These are phyloP conservation scores for Colletotrichum lini DNA, from an alignment of 2,329 filamentous ascomycete species.

Conservation along the genomic window DNA sequence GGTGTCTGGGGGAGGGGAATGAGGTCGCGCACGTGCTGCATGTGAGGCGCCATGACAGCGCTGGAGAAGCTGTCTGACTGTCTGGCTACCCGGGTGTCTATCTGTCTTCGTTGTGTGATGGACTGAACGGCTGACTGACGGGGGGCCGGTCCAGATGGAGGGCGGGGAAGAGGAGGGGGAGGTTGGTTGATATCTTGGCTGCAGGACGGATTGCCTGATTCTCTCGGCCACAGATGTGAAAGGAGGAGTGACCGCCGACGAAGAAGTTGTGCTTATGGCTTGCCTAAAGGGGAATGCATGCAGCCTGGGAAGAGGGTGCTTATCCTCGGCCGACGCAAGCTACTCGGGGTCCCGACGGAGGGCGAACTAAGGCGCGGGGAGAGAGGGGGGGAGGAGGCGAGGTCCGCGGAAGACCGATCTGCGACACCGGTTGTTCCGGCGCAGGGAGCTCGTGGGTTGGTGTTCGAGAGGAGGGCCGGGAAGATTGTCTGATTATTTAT, in stretches of 20 bases:
- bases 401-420: slow-evolving; percentile 34
- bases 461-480: neutral
- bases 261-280: slow-evolving; percentile 12
- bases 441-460: slow-evolving; percentile 8
- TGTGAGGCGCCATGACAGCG: slow-evolving; percentile 23
- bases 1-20: slow-evolving; percentile 34
- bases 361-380: slow-evolving; percentile 2
- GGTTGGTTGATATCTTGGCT: slow-evolving; percentile 5
- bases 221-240: slow-evolving; percentile 11
- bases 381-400: neutral
- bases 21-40: slow-evolving; percentile 22
- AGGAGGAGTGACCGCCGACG: slow-evolving; percentile 17
- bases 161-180: neutral
- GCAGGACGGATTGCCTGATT: slow-evolving; percentile 3
- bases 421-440: slow-evolving; percentile 34
- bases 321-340: no score
- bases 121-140: neutral
- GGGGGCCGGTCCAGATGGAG: neutral
- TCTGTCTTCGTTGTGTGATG: neutral
- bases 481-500: neutral
- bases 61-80: neutral
- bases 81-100: neutral
- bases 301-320: neutral
- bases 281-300: slow-evolving; percentile 2
- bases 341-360: neutral